Percentiles rank a stretch among this genome's conserved stretches.
Evolutionary conservation across 2,329 filamentous ascomycete genomes (phyloP).

Genomic region (Neonectria faginata): DNA sequence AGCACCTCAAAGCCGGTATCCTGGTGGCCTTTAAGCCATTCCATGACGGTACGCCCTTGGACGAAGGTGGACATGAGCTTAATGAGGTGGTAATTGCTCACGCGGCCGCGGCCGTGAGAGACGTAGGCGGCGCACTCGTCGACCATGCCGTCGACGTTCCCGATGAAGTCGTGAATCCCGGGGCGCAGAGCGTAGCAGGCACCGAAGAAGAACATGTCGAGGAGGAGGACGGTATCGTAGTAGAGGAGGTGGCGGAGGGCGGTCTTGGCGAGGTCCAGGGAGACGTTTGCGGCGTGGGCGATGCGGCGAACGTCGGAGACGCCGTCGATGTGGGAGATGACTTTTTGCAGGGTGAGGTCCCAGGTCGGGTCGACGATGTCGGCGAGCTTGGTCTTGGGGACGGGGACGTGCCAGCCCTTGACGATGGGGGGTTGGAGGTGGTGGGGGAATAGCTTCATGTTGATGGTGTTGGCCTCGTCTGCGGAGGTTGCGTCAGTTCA

Average conservation of each 20-base stretch:
- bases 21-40: conserved; percentile 84
- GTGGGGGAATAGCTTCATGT: conserved; percentile 93
- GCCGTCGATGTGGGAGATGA: conserved; percentile 89
- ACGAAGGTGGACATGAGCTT: conserved; percentile 88
- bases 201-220: conserved; percentile 95
- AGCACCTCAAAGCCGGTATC: conserved; percentile 74
- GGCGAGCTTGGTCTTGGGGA: conserved; percentile 75
- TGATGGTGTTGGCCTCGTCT: conserved; percentile 95
- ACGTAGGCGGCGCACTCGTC: conserved; percentile 92
- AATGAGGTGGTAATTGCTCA: conserved; percentile 75
- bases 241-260: conserved; percentile 91
- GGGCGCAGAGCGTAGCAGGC: conserved; percentile 88
- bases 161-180: conserved; percentile 82
- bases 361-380: conserved; percentile 75
- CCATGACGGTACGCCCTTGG: conserved; percentile 84
- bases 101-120: conserved; percentile 59
- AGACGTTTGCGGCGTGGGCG: conserved; percentile 85
- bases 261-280: conserved; percentile 85
- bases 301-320: conserved; percentile 91
- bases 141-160: conserved; percentile 78
- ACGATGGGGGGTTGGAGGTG: conserved; percentile 82
- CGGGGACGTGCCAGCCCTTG: conserved; percentile 89
- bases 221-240: conserved; percentile 88
- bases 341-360: conserved; percentile 82
- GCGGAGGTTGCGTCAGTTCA: conserved; percentile 19